Evolutionary conservation across 2,329 filamentous ascomycete genomes (phyloP).

Genomic region (Trichoderma lentiforme): DNA sequence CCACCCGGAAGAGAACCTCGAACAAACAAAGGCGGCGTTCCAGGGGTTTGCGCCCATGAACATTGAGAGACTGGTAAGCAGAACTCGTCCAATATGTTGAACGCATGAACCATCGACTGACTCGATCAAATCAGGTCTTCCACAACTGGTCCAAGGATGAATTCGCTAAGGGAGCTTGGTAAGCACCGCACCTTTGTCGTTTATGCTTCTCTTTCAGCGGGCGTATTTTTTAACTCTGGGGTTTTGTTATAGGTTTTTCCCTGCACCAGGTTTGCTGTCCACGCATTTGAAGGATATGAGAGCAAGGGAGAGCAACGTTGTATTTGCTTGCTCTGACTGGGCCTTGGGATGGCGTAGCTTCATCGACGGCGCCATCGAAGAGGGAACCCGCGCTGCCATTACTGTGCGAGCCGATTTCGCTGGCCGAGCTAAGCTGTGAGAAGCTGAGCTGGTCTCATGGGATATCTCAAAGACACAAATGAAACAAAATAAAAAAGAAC

Average conservation of each 20-base stretch:
- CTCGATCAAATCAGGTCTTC: background rate
- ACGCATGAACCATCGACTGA: background rate
- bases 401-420: conserved; percentile 2
- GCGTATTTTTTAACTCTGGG: background rate
- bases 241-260: background rate
- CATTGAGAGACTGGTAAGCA: background rate
- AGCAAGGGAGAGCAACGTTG: background rate
- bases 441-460: background rate
- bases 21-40: conserved; percentile 6
- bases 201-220: background rate
- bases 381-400: conserved; percentile 7
- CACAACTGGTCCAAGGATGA: conserved; percentile 14
- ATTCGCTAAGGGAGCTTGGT: conserved; percentile 13
- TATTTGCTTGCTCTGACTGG: conserved; percentile 12
- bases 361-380: conserved; percentile 10
- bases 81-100: background rate
- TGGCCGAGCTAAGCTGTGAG: background rate
- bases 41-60: conserved; percentile 3
- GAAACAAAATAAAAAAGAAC: background rate
- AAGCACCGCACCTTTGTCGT: background rate
- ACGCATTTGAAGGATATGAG: conserved; percentile 11
- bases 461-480: background rate
- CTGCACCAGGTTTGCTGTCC: conserved; percentile 5
- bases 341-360: conserved; percentile 13
- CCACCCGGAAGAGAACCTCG: conserved; percentile 3